These are phyloP conservation scores for Haematococcus lacustris DNA, from an alignment of 139 green algal genomes.

Conservation along the genomic window DNA sequence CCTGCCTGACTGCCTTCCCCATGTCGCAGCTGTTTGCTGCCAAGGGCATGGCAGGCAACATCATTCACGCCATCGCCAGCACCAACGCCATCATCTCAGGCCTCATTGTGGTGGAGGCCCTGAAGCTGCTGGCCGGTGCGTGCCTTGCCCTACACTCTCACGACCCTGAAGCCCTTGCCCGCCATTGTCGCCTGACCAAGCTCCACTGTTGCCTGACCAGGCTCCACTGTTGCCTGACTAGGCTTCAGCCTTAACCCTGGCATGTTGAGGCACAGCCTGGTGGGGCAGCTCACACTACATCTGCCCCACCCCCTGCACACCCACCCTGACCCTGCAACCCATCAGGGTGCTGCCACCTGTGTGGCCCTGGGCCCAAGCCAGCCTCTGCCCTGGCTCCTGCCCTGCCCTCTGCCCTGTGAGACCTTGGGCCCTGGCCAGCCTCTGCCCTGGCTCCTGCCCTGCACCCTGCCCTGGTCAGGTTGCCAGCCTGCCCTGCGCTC, in stretches of 20 bases:
- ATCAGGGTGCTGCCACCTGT: background rate
- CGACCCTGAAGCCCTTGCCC: background rate
- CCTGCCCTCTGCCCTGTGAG: too few relatives aligned
- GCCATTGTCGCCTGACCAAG: background rate
- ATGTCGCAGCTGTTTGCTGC: conserved; percentile 77
- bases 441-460: background rate
- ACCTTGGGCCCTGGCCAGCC: background rate
- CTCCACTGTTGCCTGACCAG: background rate
- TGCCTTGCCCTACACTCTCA: background rate
- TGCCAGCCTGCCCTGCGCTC: conserved; percentile 6
- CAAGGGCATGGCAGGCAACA: conserved; percentile 98
- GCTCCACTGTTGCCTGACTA: background rate
- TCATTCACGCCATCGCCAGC: conserved; percentile 98
- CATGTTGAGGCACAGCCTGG: too few relatives aligned
- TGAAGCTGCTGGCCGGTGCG: conserved; percentile 75
- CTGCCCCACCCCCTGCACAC: background rate
- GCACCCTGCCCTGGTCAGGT: conserved; percentile 6
- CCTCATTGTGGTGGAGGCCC: conserved; percentile 84
- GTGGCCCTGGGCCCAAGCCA: background rate
- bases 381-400: too few relatives aligned
- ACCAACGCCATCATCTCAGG: conserved; percentile 94
- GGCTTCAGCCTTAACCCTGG: background rate
- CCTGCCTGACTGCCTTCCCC: background rate
- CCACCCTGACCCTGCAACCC: background rate
- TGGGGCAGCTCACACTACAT: too few relatives aligned